These are phyloP conservation scores for Fraxinus sp. DNA, from an alignment of 305 asterid genomes.

Conservation along the genomic window DNA sequence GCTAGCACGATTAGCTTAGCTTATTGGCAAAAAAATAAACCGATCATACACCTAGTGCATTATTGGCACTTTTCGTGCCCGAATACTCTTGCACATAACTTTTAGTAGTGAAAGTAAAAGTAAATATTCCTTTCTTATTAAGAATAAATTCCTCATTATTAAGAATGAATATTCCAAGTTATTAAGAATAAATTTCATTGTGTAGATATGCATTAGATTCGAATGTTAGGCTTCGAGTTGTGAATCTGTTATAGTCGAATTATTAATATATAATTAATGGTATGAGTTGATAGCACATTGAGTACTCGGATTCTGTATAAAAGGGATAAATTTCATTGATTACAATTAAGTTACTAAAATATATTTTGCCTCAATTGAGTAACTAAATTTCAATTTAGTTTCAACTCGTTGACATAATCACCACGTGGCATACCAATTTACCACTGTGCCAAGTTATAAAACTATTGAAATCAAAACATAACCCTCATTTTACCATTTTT, in stretches of 20 bases:
- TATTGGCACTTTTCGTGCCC: not conserved
- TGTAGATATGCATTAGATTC: not conserved
- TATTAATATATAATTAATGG: too few relatives aligned
- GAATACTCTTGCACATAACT: not conserved
- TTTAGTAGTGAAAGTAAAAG: not conserved
- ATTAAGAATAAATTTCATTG: not conserved
- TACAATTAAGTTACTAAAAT: not conserved
- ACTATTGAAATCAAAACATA: not conserved
- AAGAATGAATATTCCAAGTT: not conserved
- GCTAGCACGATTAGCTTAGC: not conserved
- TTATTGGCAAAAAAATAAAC: not conserved
- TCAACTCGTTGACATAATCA: not conserved
- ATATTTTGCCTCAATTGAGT: not conserved
- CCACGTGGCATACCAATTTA: not conserved
- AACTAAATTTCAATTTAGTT: not conserved
- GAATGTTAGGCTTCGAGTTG: not conserved
- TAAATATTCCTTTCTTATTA: not conserved
- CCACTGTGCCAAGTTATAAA: not conserved
- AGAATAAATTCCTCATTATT: not conserved
- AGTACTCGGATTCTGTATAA: not conserved
- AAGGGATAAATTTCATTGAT: not conserved
- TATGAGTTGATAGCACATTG: not conserved
- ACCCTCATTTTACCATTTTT: not conserved
- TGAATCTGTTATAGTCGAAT: not conserved
- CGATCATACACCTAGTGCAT: not conserved